Conservation (phyloP, 495 filamentous ascomycete species). For the Entonaema liquescens region DNA sequence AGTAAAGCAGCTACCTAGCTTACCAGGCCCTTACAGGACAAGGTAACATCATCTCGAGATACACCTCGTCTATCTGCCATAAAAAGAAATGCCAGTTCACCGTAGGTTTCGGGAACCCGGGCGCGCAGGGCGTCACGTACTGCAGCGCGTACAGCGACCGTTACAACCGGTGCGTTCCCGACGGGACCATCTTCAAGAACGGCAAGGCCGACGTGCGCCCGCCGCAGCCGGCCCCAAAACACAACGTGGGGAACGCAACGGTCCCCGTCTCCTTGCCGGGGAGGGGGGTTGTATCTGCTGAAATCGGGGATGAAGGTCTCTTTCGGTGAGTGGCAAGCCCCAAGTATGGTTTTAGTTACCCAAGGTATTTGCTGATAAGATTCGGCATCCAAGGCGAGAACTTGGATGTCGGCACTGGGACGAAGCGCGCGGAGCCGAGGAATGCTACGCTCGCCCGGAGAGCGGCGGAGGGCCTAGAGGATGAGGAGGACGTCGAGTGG, state of each 20-base stretch:
- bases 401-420: background rate
- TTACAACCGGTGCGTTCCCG: background rate
- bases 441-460: background rate
- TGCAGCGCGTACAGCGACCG: background rate
- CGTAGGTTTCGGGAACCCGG: background rate
- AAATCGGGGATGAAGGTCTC: background rate
- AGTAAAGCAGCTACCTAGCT: too few species aligned
- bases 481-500: background rate
- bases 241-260: background rate
- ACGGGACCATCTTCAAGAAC: background rate
- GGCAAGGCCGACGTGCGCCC: background rate
- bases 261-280: background rate
- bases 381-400: background rate
- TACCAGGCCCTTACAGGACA: too few species aligned
- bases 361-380: background rate
- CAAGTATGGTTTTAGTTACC: too few species aligned
- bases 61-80: background rate
- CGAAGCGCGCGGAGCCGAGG: background rate
- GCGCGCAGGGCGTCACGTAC: background rate
- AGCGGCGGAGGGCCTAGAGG: background rate
- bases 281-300: background rate
- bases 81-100: background rate
- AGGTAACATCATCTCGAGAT: background rate
- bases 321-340: too few species aligned
- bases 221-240: background rate